phyloP scores from a whole-genome alignment of 768 basidiomycete genomes.

The Melanogaster broomeanus region DNA sequence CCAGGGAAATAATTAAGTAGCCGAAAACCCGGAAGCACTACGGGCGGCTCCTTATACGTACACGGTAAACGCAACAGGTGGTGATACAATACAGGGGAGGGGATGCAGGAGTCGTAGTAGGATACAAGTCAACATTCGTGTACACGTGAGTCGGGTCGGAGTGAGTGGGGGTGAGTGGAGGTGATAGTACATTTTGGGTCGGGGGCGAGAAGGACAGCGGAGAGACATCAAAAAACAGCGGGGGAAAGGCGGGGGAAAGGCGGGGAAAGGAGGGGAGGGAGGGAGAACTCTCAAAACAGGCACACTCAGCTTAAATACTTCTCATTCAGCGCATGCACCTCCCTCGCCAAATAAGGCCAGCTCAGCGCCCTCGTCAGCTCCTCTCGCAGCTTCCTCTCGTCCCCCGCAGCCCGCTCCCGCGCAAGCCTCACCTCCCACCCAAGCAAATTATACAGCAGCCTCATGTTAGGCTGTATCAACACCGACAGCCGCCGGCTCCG shows the following conservation, averaged over 20 bases:
- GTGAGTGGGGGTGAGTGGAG: no score
- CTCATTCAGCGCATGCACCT: constrained; percentile 85
- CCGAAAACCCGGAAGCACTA: no score
- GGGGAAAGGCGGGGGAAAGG: background rate
- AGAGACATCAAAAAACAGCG: no score
- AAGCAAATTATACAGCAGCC: constrained; percentile 91
- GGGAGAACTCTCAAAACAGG: background rate
- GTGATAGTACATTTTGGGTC: no score
- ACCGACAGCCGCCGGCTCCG: constrained; percentile 88
- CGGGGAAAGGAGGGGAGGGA: background rate
- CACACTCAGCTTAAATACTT: constrained; percentile 60
- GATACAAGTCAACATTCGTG: no score
- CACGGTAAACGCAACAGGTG: no score
- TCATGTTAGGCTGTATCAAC: constrained; percentile 93
- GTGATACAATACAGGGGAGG: no score
- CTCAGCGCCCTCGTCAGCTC: constrained; percentile 71
- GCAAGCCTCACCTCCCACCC: constrained; percentile 96
- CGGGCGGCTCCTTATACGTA: no score
- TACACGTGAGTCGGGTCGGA: no score
- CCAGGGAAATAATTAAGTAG: no score
- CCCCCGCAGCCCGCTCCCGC: constrained; percentile 60
- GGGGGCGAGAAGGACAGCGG: no score
- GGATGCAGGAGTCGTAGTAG: no score
- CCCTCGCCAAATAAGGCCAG: constrained; percentile 84
- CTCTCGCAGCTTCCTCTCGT: constrained; percentile 49